Evolutionary conservation across 768 basidiomycete species (phyloP), one percentile per base, ranked within the genome.

Genomic region (Galerina marginata): DNA sequence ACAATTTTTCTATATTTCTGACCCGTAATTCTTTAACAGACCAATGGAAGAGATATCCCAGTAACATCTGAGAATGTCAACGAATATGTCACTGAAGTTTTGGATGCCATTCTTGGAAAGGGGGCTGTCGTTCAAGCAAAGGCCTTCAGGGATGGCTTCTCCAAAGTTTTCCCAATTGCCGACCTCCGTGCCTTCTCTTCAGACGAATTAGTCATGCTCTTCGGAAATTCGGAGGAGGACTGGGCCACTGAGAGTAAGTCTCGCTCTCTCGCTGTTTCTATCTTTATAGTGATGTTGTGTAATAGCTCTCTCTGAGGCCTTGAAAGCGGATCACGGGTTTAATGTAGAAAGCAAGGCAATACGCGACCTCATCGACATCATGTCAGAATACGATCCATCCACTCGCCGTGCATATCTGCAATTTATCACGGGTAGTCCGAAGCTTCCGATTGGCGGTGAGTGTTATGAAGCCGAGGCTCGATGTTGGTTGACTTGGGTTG

Each of bases 301-400:
- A 40, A 3, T 64, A 97, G 96, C 95, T 20, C 82, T 99, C 37
- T 86, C 84, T 39, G 95, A 96, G 72, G 88, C 91, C 3, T 74
- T 98, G 72, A 99, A 98, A 74, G 97, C 97, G 10, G 97, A 99
- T 69, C 97, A 99, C 71, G 97, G 97, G 7, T 99, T 96, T 82
- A 95, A 96, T 69, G 88, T 91, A 11, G 96, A 99, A 71, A 96
- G 94, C 70, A 88, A 91, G 39, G 88, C 95, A 0, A 96, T 99
- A 60, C 87, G 90, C 46, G 88, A 93, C 69, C 82, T 99, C 56
- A 75, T 98, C 25, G 93, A 92, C 54, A 84, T 94, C 63, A 92
- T 99, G 88, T 81, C 92, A 1, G 84, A 86, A 55, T 97, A 91
- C 67, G 90, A 95, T 68, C 73, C 71, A 14, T 72, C 84, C 2